Percentiles rank a stretch among this genome's conserved stretches.
Conservation (phyloP, 2,329 filamentous ascomycete genomes). For the Colletotrichum coccodes region DNA sequence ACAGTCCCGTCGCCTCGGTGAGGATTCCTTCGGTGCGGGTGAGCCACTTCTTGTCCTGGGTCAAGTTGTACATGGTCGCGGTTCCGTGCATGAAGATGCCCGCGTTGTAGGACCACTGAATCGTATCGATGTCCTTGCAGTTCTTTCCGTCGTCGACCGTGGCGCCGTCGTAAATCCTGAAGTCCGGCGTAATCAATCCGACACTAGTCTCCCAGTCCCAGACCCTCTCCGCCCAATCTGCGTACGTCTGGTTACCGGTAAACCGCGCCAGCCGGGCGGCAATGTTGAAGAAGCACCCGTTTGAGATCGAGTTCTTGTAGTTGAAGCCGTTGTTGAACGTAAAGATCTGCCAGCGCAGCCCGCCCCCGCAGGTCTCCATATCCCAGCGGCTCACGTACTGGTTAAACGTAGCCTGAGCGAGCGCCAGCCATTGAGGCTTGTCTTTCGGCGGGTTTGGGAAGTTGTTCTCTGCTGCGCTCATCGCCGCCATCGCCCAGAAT, state of each 20-base stretch:
- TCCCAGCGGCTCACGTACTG: constrained; percentile 80
- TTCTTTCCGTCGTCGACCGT: constrained; percentile 48
- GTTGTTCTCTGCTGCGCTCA: constrained; percentile 80
- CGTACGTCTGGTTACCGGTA: constrained; percentile 82
- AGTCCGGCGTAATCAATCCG: constrained; percentile 66
- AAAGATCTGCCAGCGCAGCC: constrained; percentile 88
- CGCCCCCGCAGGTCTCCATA: constrained; percentile 71
- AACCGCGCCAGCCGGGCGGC: constrained; percentile 79
- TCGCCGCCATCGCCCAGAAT: constrained; percentile 87
- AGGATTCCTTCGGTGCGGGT: constrained; percentile 68
- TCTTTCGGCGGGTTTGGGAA: constrained; percentile 74
- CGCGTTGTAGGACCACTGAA: constrained; percentile 77
- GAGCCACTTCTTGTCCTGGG: constrained; percentile 64
- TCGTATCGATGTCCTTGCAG: constrained; percentile 63
- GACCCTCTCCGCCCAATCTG: constrained; percentile 76
- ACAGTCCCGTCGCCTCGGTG: constrained; percentile 58
- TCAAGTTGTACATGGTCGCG: constrained; percentile 71
- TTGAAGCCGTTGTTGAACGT: constrained; percentile 77
- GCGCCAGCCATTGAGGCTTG: constrained; percentile 79
- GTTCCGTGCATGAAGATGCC: constrained; percentile 72
- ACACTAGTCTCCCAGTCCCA: constrained; percentile 72
- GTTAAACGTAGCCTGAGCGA: constrained; percentile 84
- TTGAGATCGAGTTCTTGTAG: constrained; percentile 76
- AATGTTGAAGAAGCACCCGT: constrained; percentile 77
- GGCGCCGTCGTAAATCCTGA: constrained; percentile 63